phyloP scores from a whole-genome alignment of 1,284 basidiomycete genomes.

The Somion occarium region DNA sequence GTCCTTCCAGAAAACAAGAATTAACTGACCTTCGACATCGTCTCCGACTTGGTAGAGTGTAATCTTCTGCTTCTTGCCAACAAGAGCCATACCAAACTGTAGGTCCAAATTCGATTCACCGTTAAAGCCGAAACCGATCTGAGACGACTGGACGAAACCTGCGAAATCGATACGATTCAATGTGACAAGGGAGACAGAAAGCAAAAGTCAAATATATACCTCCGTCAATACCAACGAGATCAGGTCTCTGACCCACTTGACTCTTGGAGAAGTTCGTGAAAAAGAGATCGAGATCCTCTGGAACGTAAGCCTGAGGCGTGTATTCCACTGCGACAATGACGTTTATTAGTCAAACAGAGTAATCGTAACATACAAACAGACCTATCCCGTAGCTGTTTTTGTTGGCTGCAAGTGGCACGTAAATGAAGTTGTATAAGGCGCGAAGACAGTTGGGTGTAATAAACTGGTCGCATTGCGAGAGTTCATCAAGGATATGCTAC shows the following conservation, averaged over 20 bases:
- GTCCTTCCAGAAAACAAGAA: background rate
- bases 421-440: slow-evolving; percentile 40
- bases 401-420: slow-evolving; percentile 32
- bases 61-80: slow-evolving; percentile 32
- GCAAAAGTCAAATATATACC: slow-evolving; percentile 24
- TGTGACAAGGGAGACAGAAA: too few relatives aligned
- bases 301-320: slow-evolving; percentile 42
- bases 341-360: background rate
- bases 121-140: slow-evolving; percentile 33
- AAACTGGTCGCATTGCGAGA: slow-evolving; percentile 32
- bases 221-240: slow-evolving; percentile 40
- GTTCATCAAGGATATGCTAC: slow-evolving; percentile 1
- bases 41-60: slow-evolving; percentile 47
- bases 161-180: too few relatives aligned
- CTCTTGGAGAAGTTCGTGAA: slow-evolving; percentile 34
- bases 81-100: slow-evolving; percentile 34
- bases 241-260: slow-evolving; percentile 35
- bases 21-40: slow-evolving; percentile 28
- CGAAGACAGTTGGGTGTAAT: slow-evolving; percentile 45
- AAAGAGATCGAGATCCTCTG: slow-evolving; percentile 42
- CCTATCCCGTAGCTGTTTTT: slow-evolving; percentile 50
- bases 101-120: slow-evolving; percentile 47
- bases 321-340: slow-evolving; percentile 36
- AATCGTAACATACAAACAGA: slow-evolving; percentile 15
- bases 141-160: slow-evolving; percentile 17